Evolutionary conservation across 768 basidiomycete genomes (phyloP).

Genomic region (Boletus reticuloceps): DNA sequence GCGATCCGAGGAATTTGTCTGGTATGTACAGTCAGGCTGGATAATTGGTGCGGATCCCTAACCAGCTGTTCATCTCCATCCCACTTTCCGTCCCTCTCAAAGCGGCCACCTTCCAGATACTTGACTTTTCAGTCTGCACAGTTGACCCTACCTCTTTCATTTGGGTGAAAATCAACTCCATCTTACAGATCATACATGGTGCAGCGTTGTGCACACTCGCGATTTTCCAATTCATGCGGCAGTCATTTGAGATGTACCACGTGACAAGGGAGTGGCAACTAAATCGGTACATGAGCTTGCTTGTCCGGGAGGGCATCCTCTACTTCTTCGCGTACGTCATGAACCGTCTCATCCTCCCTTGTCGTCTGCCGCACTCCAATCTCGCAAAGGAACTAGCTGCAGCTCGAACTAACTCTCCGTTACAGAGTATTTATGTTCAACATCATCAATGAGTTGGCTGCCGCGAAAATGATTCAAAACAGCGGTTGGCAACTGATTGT

Average conservation of each 20-base stretch:
- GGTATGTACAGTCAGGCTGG: background rate
- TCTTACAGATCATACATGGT: background rate
- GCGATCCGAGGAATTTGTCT: background rate
- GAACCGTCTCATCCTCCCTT: background rate
- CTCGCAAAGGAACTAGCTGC: too few species aligned
- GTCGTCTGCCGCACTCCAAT: too few species aligned
- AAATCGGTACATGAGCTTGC: background rate
- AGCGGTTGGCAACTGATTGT: too few species aligned
- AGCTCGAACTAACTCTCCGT: background rate
- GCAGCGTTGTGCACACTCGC: background rate
- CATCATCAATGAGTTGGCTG: too few species aligned
- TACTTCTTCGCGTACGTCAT: background rate
- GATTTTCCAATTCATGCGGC: background rate
- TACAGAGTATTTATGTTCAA: background rate
- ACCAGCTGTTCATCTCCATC: background rate
- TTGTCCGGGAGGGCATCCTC: background rate
- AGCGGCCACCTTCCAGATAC: background rate
- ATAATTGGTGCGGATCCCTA: background rate
- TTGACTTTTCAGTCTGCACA: background rate
- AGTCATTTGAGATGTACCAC: background rate
- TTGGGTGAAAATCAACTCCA: background rate
- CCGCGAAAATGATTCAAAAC: too few species aligned
- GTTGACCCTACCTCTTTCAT: background rate
- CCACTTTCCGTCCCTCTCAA: background rate
- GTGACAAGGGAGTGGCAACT: background rate